Percentiles rank a stretch among this genome's conserved stretches.
These are phyloP conservation scores for Fusarium algeriense DNA, from an alignment of 2,329 filamentous ascomycete genomes.

Conservation along the genomic window DNA sequence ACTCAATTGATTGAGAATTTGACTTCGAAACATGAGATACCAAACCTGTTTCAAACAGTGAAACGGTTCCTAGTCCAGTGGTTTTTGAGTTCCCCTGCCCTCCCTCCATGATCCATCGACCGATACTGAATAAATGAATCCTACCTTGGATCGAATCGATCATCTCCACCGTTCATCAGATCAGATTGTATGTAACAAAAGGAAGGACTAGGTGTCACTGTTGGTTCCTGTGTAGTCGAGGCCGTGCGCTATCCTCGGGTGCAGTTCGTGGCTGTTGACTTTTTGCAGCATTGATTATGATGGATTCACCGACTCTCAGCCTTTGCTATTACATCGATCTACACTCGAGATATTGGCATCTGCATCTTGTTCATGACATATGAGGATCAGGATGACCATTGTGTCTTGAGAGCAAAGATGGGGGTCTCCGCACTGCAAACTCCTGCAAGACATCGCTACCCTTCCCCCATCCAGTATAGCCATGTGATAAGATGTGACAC, in stretches of 20 bases:
- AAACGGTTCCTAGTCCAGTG: constrained; percentile 26
- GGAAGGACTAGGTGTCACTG: constrained; percentile 1
- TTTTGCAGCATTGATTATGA: constrained; percentile 2
- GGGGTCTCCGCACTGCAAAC: constrained; percentile 30
- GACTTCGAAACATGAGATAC: constrained; percentile 8
- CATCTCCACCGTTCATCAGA: background rate
- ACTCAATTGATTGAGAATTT: constrained; percentile 3
- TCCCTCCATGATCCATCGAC: background rate
- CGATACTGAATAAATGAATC: constrained; percentile 11
- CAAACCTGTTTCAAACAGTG: constrained; percentile 21
- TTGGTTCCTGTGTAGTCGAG: constrained; percentile 19
- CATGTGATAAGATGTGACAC: constrained; percentile 42
- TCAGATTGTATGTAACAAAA: background rate
- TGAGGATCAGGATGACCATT: constrained; percentile 2
- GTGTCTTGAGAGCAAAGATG: constrained; percentile 3
- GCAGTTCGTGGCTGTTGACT: constrained; percentile 15
- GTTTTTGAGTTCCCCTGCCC: background rate
- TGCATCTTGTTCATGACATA: background rate
- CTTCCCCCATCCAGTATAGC: constrained; percentile 37
- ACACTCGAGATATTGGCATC: background rate
- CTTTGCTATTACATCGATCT: constrained; percentile 2
- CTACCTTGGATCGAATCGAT: constrained; percentile 3
- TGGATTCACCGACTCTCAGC: constrained; percentile 3
- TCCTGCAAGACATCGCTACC: constrained; percentile 32
- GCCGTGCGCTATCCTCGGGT: constrained; percentile 22